phyloP scores from a whole-genome alignment of 257 asterid species.

The Coffea canephora region DNA sequence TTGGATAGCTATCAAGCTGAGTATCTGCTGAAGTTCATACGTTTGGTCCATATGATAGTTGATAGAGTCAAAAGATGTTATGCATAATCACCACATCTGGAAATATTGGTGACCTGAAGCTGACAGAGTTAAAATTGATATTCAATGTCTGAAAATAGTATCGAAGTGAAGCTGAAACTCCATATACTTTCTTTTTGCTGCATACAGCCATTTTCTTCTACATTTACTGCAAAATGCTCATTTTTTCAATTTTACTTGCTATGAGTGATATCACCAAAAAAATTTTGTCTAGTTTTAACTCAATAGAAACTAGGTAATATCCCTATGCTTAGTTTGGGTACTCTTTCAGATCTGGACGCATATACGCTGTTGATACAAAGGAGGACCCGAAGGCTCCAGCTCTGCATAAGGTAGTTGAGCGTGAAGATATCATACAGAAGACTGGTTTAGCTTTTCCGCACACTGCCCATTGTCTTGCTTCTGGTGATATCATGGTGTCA shows the following conservation, averaged over 20 bases:
- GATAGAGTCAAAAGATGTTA: neutral
- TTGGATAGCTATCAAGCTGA: neutral
- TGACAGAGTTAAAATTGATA: neutral
- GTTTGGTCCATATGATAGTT: neutral
- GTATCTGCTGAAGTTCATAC: neutral
- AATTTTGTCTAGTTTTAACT: neutral
- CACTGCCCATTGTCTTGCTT: conserved; percentile 97
- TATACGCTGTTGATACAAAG: conserved; percentile 80
- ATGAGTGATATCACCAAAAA: neutral
- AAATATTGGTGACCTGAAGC: neutral
- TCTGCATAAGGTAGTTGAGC: conserved; percentile 71
- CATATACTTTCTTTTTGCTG: too few relatives aligned
- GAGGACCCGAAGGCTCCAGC: conserved; percentile 84
- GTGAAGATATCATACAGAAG: conserved; percentile 61
- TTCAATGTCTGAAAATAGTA: neutral
- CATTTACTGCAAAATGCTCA: neutral
- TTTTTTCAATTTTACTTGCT: neutral
- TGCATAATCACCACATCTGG: neutral
- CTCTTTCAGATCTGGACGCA: conserved; percentile 81
- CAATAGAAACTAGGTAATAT: neutral
- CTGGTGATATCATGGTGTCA: conserved; percentile 96
- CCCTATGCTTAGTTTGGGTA: conserved; percentile 1
- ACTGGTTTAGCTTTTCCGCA: conserved; percentile 97
- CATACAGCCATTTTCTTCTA: neutral
- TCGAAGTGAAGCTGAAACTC: neutral